Percentiles rank a stretch among this genome's conserved stretches.
Conservation (phyloP, 129 eudicot species). For the Flaveria ramosissima region DNA sequence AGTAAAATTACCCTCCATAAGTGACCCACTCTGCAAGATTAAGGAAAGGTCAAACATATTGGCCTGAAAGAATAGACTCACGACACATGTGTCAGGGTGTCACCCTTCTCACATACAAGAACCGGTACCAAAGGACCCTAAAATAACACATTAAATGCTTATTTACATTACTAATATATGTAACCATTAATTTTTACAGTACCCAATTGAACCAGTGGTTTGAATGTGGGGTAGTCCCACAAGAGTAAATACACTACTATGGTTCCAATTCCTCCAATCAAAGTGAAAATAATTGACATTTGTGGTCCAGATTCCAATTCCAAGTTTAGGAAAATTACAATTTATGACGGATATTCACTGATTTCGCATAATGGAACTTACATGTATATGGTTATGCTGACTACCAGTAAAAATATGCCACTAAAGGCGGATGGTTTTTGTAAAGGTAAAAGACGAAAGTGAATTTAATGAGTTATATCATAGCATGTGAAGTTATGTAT, state of each 20-base stretch:
- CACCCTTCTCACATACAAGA: conserved; percentile 9
- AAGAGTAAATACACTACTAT: conserved; percentile 31
- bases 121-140: conserved; percentile 19
- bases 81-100: conserved; percentile 5
- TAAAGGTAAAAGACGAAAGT: conserved; percentile 1
- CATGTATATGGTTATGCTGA: neutral
- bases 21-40: conserved; percentile 27
- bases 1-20: conserved; percentile 14
- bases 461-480: neutral
- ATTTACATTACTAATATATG: conserved; percentile 23
- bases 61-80: neutral
- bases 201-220: conserved; percentile 17
- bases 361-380: conserved; percentile 20
- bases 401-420: conserved; percentile 13
- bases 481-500: conserved; percentile 25
- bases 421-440: neutral
- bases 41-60: conserved; percentile 7
- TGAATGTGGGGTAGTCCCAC: conserved; percentile 30
- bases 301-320: conserved; percentile 34
- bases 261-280: conserved; percentile 25
- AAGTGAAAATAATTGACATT: conserved; percentile 27
- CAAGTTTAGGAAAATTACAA: conserved; percentile 15
- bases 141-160: conserved; percentile 23
- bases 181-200: conserved; percentile 27
- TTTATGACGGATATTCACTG: conserved; percentile 25